A percentile compares a stretch with the other conserved stretches of the same genome.
Evolutionary conservation across 768 basidiomycete genomes (phyloP).

Genomic region (Lyophyllum decastes): DNA sequence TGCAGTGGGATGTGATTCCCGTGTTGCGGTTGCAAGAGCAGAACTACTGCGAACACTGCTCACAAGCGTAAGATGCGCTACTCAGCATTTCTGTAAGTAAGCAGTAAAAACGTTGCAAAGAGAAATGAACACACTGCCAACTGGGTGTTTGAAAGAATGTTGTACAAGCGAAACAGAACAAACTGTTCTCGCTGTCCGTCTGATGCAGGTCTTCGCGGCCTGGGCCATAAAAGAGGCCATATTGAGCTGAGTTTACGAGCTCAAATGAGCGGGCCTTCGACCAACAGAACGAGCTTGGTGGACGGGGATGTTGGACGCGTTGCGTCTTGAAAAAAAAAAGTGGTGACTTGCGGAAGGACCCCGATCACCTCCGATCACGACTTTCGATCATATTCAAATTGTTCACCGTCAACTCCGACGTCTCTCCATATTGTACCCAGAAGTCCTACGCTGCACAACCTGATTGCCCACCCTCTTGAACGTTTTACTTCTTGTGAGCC

Average conservation of each 20-base stretch:
- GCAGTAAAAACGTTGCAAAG: not conserved
- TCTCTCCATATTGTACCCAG: no score
- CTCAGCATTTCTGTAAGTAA: not conserved
- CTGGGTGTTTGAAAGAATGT: constrained; percentile 21
- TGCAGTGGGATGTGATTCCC: not conserved
- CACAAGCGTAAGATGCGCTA: not conserved
- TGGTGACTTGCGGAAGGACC: constrained; percentile 1
- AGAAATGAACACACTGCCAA: constrained; percentile 19
- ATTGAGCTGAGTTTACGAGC: constrained; percentile 15
- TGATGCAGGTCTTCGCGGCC: constrained; percentile 20
- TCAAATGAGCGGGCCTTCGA: constrained; percentile 7
- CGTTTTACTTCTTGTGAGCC: no score
- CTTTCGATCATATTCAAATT: not conserved
- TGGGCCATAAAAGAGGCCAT: constrained; percentile 25
- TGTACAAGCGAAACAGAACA: constrained; percentile 22
- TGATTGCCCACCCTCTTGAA: no score
- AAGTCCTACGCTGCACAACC: no score
- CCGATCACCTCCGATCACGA: constrained; percentile 3
- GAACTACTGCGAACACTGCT: constrained; percentile 10
- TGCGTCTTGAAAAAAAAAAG: constrained; percentile 6
- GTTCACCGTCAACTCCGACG: no score
- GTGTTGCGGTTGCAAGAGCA: constrained; percentile 11
- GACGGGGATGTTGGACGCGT: not conserved
- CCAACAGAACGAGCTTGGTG: not conserved
- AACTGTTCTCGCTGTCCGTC: constrained; percentile 17